Conservation (phyloP, 2,329 filamentous ascomycete genomes). For the Colletotrichum nymphaeae region DNA sequence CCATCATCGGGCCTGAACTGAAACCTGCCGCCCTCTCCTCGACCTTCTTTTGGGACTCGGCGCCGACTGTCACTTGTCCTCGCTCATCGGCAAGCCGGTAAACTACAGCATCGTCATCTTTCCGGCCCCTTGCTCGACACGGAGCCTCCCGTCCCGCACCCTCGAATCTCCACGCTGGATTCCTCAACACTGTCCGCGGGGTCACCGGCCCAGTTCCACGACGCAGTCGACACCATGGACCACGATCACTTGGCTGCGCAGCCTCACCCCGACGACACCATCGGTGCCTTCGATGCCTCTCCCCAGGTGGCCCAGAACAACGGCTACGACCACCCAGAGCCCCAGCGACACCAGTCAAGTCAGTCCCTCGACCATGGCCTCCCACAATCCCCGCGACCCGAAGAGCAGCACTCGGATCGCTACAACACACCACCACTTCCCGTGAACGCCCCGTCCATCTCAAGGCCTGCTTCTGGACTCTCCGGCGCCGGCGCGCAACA, state of each 20-base stretch:
- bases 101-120: conserved; percentile 22
- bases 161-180: conserved; percentile 59
- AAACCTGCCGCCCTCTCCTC: conserved; percentile 32
- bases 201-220: conserved; percentile 64
- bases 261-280: conserved; percentile 60
- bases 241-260: conserved; percentile 50
- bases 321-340: conserved; percentile 46
- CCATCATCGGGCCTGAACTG: conserved; percentile 32
- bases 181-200: conserved; percentile 59
- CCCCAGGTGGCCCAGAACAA: conserved; percentile 51
- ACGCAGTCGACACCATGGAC: conserved; percentile 65
- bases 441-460: conserved; percentile 53
- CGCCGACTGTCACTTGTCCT: conserved; percentile 20
- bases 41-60: not conserved
- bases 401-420: conserved; percentile 56
- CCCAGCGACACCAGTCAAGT: conserved; percentile 53
- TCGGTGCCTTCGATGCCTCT: conserved; percentile 61
- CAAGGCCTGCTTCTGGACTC: conserved; percentile 66
- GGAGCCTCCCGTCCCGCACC: conserved; percentile 33
- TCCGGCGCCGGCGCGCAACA: conserved; percentile 55
- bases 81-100: not conserved
- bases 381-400: conserved; percentile 50
- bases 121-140: conserved; percentile 36
- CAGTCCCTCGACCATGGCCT: conserved; percentile 63
- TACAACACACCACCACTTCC: conserved; percentile 61